Conservation (phyloP, 148 eudicot species). For the Limonium bicolor region DNA sequence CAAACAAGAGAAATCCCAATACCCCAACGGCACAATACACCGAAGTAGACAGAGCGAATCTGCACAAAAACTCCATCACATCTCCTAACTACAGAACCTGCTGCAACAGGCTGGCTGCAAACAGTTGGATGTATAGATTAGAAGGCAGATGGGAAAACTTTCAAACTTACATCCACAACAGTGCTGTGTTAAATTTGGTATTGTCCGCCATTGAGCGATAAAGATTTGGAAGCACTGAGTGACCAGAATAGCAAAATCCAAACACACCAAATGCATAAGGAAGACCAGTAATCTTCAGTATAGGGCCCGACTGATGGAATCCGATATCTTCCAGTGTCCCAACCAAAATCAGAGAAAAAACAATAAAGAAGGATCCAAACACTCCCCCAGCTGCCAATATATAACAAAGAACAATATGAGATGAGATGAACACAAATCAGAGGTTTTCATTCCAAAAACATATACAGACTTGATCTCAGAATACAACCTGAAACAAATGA, state of each 20-base stretch:
- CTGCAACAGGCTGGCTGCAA: too few species aligned
- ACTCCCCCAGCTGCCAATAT: slow-evolving; percentile 58
- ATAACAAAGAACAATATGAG: too few species aligned
- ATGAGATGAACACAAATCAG: not conserved
- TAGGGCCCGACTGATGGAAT: slow-evolving; percentile 42
- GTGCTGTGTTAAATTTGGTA: slow-evolving; percentile 53
- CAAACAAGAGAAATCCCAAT: slow-evolving; percentile 86
- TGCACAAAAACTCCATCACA: slow-evolving; percentile 17
- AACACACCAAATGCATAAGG: slow-evolving; percentile 82
- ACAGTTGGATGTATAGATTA: too few species aligned
- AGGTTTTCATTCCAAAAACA: not conserved
- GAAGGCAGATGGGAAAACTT: not conserved
- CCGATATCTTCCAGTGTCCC: slow-evolving; percentile 47
- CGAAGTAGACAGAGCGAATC: slow-evolving; percentile 48
- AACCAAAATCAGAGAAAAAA: slow-evolving; percentile 36
- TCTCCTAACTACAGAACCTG: not conserved
- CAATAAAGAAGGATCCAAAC: slow-evolving; percentile 40
- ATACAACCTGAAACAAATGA: slow-evolving; percentile 91
- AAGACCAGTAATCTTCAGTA: slow-evolving; percentile 58
- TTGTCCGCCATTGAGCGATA: slow-evolving; percentile 89
- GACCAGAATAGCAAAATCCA: slow-evolving; percentile 82
- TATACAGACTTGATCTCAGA: too few species aligned
- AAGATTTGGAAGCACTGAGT: slow-evolving; percentile 73
- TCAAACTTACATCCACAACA: slow-evolving; percentile 10
- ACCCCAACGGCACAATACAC: slow-evolving; percentile 51